These are phyloP conservation scores for Withania somnifera DNA, from an alignment of 305 asterid species.

Conservation along the genomic window DNA sequence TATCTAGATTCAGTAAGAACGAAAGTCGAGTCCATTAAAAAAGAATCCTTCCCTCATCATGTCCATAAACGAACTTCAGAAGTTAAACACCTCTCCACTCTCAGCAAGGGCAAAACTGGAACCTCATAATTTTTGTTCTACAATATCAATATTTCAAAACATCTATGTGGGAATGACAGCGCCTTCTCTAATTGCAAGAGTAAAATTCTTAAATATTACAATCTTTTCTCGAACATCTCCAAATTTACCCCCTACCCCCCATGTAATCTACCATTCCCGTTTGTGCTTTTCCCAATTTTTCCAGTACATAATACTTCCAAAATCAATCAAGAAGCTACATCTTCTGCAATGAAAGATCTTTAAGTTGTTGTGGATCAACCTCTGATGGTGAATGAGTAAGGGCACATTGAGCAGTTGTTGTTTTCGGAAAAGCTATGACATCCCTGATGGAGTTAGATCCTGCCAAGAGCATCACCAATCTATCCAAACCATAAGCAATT, in stretches of 20 bases:
- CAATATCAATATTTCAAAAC: background rate
- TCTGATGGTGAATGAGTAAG: conserved; percentile 80
- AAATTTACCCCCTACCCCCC: background rate
- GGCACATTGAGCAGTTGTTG: conserved; percentile 85
- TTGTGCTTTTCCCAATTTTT: background rate
- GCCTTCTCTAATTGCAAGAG: background rate
- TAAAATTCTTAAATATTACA: background rate
- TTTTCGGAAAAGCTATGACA: conserved; percentile 95
- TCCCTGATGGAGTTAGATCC: conserved; percentile 79
- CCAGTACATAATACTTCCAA: background rate
- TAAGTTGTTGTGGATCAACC: conserved; percentile 73
- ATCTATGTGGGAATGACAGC: background rate
- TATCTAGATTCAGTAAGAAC: background rate
- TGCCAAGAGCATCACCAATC: conserved; percentile 82
- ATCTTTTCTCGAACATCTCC: background rate
- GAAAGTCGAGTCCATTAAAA: background rate
- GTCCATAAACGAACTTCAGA: background rate
- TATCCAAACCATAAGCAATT: conserved; percentile 82
- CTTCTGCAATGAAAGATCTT: conserved; percentile 49
- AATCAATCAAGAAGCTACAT: conserved; percentile 6
- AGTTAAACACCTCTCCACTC: background rate
- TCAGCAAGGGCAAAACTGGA: background rate
- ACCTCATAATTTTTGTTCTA: background rate
- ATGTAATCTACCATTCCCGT: background rate
- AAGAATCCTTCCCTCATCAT: background rate